Evolutionary conservation across 306 rosid genomes (phyloP).

Genomic region (Prunus armeniaca): DNA sequence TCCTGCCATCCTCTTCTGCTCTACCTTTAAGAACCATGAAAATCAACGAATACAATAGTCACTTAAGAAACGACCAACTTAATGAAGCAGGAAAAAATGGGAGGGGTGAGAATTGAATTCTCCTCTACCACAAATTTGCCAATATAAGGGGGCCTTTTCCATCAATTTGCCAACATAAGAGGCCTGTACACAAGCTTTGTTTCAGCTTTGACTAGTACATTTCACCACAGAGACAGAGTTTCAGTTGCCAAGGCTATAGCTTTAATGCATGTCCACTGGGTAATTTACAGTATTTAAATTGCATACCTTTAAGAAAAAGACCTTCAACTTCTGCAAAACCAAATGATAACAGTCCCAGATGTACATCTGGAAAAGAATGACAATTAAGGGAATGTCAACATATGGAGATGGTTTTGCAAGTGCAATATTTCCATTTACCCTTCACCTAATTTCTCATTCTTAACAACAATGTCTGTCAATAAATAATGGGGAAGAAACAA

Average conservation of each 20-base stretch:
- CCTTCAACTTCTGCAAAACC: neutral
- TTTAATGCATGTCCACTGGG: neutral
- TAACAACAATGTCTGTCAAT: neutral
- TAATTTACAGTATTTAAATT: neutral
- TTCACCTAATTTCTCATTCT: neutral
- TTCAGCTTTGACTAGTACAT: neutral
- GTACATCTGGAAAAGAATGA: neutral
- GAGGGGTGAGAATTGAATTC: neutral
- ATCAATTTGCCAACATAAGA: neutral
- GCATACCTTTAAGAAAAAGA: neutral
- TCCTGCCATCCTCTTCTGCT: neutral
- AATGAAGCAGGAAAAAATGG: neutral
- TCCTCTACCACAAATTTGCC: neutral
- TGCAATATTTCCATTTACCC: too few species aligned
- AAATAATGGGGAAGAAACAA: neutral
- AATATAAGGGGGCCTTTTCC: neutral
- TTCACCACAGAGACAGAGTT: neutral
- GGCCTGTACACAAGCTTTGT: neutral
- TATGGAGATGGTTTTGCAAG: too few species aligned
- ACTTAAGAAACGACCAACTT: neutral
- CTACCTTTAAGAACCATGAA: neutral
- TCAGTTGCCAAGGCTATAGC: neutral
- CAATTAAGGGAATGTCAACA: neutral
- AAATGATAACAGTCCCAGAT: neutral
- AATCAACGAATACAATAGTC: neutral